Evolutionary conservation across 371 early-diverging fungal genomes (phyloP), one percentile per base, ranked within the genome.

Genomic region (Zancudomyces culisetae): DNA sequence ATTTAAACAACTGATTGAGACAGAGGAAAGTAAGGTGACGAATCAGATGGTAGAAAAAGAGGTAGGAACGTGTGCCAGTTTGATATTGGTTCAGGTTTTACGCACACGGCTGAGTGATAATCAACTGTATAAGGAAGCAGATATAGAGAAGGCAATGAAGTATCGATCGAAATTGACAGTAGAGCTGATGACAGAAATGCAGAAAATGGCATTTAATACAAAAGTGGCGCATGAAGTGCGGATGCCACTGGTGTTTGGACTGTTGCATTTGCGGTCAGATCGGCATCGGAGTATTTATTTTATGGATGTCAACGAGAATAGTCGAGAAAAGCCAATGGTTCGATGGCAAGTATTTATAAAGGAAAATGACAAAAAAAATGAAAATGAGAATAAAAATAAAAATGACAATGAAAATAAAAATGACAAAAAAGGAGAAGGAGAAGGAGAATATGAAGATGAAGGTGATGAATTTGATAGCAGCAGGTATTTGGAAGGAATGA

Each of bases 401-500:
- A 35, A 6, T 35, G 15, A 15, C 35, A 35, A 10, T 15, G 35
- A 35, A 35, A 6, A 35, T 35, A 6, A 10, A 10, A 15, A 6
- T 15, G 15, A 35, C 15, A 15, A 10, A 35, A 6, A 35, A 35
- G 35, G 35, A 35, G 35, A 10, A 35, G n/a, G n/a, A n/a, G n/a
- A n/a, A n/a, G n/a, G n/a, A n/a, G n/a, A n/a, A n/a, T n/a, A n/a
- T n/a, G n/a, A n/a, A n/a, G n/a, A n/a, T n/a, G n/a, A n/a, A n/a
- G n/a, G n/a, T 22, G 50, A 30, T 18, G 30, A 29, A 12, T 49
- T 49, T 35, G 21, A 35, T 21, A 30, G 22, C 10, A 22, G 40
- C 22, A 35, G 30, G n/a, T 49, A 49, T 35, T 20, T 49, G 6
- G 50, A 49, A 49, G 40, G 21, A 8, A 29, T 49, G 21, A 49